Percentiles rank a stretch among this genome's conserved stretches.
Conservation (phyloP, 176 grass and related monocot genomes). For the Echinochloa phyllopogon region DNA sequence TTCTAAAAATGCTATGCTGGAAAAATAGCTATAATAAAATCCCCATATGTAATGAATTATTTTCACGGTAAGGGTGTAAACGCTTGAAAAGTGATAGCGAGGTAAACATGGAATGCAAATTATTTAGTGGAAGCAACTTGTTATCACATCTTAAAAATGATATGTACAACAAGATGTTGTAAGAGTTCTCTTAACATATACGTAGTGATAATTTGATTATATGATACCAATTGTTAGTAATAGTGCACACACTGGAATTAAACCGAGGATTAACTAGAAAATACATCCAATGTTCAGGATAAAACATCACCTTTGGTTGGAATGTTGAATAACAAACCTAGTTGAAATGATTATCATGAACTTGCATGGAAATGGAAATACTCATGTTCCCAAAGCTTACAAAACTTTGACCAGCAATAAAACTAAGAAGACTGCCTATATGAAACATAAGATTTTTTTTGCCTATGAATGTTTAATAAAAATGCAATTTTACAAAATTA, state of each 20-base stretch:
- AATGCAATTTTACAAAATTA: background rate
- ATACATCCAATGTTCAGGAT: background rate
- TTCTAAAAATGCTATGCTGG: background rate
- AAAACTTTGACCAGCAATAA: background rate
- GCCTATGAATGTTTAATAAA: background rate
- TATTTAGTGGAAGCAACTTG: background rate
- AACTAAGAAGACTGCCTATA: background rate
- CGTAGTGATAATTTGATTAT: background rate
- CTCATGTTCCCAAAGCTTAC: background rate
- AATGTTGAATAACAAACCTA: background rate
- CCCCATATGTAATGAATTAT: too few species aligned
- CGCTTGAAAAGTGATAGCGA: background rate
- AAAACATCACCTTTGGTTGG: background rate
- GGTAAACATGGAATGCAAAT: background rate
- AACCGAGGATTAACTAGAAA: background rate
- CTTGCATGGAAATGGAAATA: background rate
- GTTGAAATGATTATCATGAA: background rate
- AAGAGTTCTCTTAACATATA: background rate
- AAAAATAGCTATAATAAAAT: background rate
- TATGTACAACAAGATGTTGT: background rate
- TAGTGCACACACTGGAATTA: background rate
- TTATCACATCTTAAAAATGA: background rate
- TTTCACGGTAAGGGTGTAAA: background rate
- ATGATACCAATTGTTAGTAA: background rate
- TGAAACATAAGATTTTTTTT: background rate